These are phyloP conservation scores for Hanseniaspora lachancei DNA, from an alignment of 805 yeast genomes.

Conservation along the genomic window DNA sequence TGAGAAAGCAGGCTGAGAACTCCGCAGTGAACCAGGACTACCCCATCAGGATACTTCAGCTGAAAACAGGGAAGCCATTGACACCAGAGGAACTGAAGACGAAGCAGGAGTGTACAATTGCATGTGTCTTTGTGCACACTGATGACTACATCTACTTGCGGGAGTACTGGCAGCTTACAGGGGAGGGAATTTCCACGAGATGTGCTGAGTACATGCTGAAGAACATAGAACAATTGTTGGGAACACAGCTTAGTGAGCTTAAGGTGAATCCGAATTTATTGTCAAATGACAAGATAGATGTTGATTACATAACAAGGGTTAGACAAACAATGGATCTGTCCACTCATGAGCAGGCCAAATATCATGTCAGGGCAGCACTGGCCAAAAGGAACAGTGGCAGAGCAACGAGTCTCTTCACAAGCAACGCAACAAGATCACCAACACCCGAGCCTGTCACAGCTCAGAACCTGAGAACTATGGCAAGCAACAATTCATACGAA, in stretches of 20 bases:
- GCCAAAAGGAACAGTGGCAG: not conserved
- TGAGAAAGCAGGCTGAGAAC: slow-evolving; percentile 24
- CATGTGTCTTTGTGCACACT: slow-evolving; percentile 64
- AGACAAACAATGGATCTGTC: slow-evolving; percentile 38
- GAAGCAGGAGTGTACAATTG: slow-evolving; percentile 54
- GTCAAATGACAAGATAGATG: not conserved
- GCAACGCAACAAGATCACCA: not conserved
- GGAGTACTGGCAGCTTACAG: slow-evolving; percentile 92
- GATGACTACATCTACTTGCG: slow-evolving; percentile 52
- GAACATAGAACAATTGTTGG: slow-evolving; percentile 29
- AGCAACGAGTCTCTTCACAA: not conserved
- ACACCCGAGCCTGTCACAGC: not conserved
- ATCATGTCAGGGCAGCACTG: slow-evolving; percentile 38
- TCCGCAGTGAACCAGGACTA: slow-evolving; percentile 15
- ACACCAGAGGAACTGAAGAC: slow-evolving; percentile 45
- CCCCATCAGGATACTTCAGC: slow-evolving; percentile 51
- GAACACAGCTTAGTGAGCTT: not conserved
- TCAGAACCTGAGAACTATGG: not conserved
- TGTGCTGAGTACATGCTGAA: slow-evolving; percentile 71
- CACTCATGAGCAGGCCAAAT: slow-evolving; percentile 63
- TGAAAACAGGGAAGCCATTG: slow-evolving; percentile 57
- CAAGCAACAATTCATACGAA: not conserved
- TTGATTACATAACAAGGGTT: slow-evolving; percentile 21
- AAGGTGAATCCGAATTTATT: not conserved
- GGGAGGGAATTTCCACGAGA: slow-evolving; percentile 90